phyloP scores from a whole-genome alignment of 768 basidiomycete genomes.

The Austroboletus festivus region DNA sequence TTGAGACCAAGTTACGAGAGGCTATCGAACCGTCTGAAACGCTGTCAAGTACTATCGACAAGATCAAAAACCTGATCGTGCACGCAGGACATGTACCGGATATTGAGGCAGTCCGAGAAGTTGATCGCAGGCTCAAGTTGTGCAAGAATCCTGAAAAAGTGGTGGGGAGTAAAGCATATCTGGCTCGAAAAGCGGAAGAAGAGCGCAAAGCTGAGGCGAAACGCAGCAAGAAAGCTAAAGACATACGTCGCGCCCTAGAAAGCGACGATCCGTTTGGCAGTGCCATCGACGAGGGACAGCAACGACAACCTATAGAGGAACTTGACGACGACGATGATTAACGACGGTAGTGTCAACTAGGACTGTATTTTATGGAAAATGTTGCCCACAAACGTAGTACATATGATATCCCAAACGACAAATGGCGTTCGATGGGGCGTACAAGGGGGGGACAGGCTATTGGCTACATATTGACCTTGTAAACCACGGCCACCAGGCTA shows the following conservation, averaged over 20 bases:
- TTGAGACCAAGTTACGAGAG: conserved; percentile 36
- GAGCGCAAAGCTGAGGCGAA: conserved; percentile 70
- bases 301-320: conserved; percentile 28
- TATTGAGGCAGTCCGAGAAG: conserved; percentile 80
- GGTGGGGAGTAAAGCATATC: conserved; percentile 80
- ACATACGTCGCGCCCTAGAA: conserved; percentile 42
- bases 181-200: conserved; percentile 66
- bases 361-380: conserved; percentile 11
- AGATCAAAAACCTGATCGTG: conserved; percentile 56
- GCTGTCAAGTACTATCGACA: conserved; percentile 32
- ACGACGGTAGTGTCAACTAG: not conserved
- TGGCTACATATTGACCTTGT: conserved; percentile 65
- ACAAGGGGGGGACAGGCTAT: conserved; percentile 33
- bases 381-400: conserved; percentile 16
- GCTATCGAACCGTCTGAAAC: conserved; percentile 15
- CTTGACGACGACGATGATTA: conserved; percentile 53
- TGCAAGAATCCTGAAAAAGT: conserved; percentile 98
- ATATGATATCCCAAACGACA: conserved; percentile 21
- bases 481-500: conserved; percentile 40
- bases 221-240: conserved; percentile 57
- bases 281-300: conserved; percentile 39
- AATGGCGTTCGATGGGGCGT: conserved; percentile 21
- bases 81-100: conserved; percentile 61
- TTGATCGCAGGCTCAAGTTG: conserved; percentile 79
- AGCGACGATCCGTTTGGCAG: conserved; percentile 72